Conservation (phyloP, 2,329 filamentous ascomycete genomes). For the Stemphylium lycopersici region DNA sequence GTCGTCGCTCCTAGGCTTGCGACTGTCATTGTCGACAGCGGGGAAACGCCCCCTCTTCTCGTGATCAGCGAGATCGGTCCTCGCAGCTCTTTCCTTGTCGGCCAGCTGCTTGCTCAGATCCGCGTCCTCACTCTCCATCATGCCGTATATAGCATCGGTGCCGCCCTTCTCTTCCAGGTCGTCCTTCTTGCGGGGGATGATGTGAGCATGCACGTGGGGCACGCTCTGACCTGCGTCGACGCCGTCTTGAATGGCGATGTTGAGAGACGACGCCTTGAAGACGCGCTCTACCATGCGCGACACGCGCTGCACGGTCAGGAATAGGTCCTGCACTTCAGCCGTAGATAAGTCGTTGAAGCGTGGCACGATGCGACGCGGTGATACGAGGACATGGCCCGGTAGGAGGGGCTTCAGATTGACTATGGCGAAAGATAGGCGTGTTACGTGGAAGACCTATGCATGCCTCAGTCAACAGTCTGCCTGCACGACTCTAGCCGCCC, state of each 20-base stretch:
- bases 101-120: constrained; percentile 76
- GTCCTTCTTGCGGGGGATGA: constrained; percentile 73
- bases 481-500: background rate
- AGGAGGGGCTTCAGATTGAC: constrained; percentile 96
- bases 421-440: constrained; percentile 79
- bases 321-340: constrained; percentile 81
- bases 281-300: constrained; percentile 73
- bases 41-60: constrained; percentile 65
- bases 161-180: constrained; percentile 64
- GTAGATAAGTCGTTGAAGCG: constrained; percentile 76
- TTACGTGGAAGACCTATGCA: constrained; percentile 81
- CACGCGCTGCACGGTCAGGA: constrained; percentile 82
- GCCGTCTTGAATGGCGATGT: constrained; percentile 95
- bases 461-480: constrained; percentile 5
- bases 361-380: constrained; percentile 70
- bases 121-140: constrained; percentile 83
- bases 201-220: constrained; percentile 88
- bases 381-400: constrained; percentile 91
- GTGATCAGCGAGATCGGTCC: constrained; percentile 30
- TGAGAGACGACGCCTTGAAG: constrained; percentile 75
- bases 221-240: constrained; percentile 91
- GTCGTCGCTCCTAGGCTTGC: constrained; percentile 69
- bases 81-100: constrained; percentile 59
- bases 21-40: constrained; percentile 68
- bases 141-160: constrained; percentile 78